These are phyloP conservation scores for Ustilago cynodontis DNA, from an alignment of 1,284 basidiomycete genomes.

Conservation along the genomic window DNA sequence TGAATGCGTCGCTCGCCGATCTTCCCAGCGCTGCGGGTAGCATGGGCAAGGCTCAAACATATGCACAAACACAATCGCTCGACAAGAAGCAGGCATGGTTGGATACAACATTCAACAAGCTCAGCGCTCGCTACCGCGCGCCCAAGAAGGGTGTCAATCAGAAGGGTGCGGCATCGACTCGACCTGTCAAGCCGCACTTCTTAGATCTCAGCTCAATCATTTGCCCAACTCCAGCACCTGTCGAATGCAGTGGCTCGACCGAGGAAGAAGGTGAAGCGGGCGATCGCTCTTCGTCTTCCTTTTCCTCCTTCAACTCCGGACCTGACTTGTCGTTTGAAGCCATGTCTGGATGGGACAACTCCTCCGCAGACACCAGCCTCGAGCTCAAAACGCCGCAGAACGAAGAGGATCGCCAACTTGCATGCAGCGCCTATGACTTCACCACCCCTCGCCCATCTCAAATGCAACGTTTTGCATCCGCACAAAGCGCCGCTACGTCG, in stretches of 20 bases:
- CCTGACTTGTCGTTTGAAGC: conserved; percentile 40
- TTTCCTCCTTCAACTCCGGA: conserved; percentile 34
- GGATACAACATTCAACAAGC: conserved; percentile 46
- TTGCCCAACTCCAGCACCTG: conserved; percentile 28
- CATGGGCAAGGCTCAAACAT: background rate
- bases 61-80: background rate
- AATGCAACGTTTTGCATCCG: conserved; percentile 47
- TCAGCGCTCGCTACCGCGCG: conserved; percentile 33
- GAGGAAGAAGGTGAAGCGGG: conserved; percentile 34
- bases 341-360: conserved; percentile 43
- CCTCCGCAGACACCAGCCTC: conserved; percentile 32
- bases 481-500: conserved; percentile 15
- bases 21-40: background rate
- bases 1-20: conserved; percentile 20
- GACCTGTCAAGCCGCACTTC: conserved; percentile 45
- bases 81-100: conserved; percentile 43
- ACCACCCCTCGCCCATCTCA: conserved; percentile 44
- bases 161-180: conserved; percentile 6
- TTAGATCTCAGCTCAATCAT: conserved; percentile 53
- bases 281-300: conserved; percentile 31
- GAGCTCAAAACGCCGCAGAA: conserved; percentile 44
- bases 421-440: conserved; percentile 30
- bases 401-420: conserved; percentile 34
- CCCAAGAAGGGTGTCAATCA: conserved; percentile 19
- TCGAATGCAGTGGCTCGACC: conserved; percentile 8